Percentiles rank a stretch among this genome's conserved stretches.
phyloP scores from a whole-genome alignment of 2,329 filamentous ascomycete genomes.

The Alternaria novae-zelandiae region DNA sequence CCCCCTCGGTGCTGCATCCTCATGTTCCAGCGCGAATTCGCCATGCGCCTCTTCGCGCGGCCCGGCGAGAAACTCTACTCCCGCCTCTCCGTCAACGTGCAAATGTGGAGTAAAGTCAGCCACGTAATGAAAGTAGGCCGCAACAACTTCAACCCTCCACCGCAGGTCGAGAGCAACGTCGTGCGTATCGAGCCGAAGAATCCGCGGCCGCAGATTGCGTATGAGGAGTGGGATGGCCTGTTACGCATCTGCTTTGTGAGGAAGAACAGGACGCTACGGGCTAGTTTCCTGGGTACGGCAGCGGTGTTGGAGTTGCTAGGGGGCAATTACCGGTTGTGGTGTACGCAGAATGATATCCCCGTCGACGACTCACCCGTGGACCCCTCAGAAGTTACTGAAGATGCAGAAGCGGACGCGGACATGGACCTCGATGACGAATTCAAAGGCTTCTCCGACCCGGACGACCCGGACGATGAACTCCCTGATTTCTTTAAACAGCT shows the following conservation, averaged over 20 bases:
- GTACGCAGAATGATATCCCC: conserved; percentile 81
- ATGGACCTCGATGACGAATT: conserved; percentile 60
- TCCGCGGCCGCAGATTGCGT: conserved; percentile 85
- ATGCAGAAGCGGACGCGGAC: conserved; percentile 46
- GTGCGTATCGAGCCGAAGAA: conserved; percentile 88
- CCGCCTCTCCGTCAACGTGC: conserved; percentile 88
- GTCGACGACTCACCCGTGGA: conserved; percentile 67
- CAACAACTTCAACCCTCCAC: conserved; percentile 96
- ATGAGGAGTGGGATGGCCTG: conserved; percentile 94
- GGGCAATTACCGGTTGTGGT: conserved; percentile 88
- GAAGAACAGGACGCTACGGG: conserved; percentile 88
- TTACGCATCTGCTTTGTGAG: conserved; percentile 81
- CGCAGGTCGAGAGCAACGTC: conserved; percentile 88
- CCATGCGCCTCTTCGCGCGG: conserved; percentile 84
- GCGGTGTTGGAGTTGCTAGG: conserved; percentile 84
- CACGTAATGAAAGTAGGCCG: conserved; percentile 90
- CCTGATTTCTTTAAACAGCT: conserved; percentile 83
- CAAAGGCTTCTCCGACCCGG: conserved; percentile 60
- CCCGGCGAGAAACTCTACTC: conserved; percentile 90
- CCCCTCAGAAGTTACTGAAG: conserved; percentile 33
- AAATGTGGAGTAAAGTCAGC: conserved; percentile 82
- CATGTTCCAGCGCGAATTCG: conserved; percentile 97
- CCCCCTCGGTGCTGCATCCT: conserved; percentile 85
- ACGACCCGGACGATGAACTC: conserved; percentile 71
- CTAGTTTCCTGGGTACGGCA: conserved; percentile 79